Base-by-base conservation (phyloP, 257 asterid species). In the Nicotiana otophora region DNA sequence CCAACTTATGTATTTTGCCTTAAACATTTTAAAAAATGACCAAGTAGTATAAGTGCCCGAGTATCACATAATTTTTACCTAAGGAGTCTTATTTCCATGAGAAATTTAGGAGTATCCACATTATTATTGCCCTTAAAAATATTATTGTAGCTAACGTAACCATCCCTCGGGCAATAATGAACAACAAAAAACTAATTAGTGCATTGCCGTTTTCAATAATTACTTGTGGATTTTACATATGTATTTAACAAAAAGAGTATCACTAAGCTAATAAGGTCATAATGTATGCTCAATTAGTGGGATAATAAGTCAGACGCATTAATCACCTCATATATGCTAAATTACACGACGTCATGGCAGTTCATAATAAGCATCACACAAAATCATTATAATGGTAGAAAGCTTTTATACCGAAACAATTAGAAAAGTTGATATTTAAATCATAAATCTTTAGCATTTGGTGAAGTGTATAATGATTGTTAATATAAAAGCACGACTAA, bases 221-320 rank as follows among this genome's bases (percentile, higher is more conserved):
- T 77, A 58, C 30, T 58, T 7, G 64, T 19, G 10, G 39, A 76
- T 33, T 77, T 17, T 83, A 55, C 69, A 46, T 34, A 53, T 82
- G 48, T 12, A 76, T 64, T 55, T 57, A 82, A 81, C 77, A 82
- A 78, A 76, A 62, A 7, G 23, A n/a, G 39, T 66, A 76, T 81
- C 83, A 72, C 46, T 76, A 75, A 65, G 75, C 70, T 61, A 79
- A 79, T 63, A 54, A 68, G 63, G 66, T 84, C 83, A 86, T 78
- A 60, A 84, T 63, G 81, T 70, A 61, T 23, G 57, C 54, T 51
- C 20, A 17, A 77, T 86, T 62, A 83, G 86, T 68, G 85, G 84
- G 83, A 33, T 78, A 81, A 81, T 70, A 63, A 84, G 72, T 70
- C 80, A 54, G 23, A 60, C 79, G 65, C 78, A 83, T 65, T 20